Percentiles rank a stretch among this genome's conserved stretches.
Conservation (phyloP, 2,329 filamentous ascomycete species). For the Ophidiomyces ophidiicola region DNA sequence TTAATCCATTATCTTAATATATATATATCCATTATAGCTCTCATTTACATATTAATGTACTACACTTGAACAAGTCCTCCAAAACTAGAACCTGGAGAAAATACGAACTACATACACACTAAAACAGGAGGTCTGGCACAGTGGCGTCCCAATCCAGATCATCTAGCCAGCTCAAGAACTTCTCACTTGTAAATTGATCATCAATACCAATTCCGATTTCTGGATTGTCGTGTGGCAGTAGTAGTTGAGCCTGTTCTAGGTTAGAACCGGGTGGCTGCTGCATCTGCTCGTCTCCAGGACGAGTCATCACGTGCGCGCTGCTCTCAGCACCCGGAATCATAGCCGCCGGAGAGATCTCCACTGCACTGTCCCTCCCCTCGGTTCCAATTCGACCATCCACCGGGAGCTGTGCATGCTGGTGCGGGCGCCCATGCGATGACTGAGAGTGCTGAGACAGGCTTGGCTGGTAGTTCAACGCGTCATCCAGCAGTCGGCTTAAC, state of each 20-base stretch:
- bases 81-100: too few relatives aligned
- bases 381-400: not conserved
- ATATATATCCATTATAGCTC: not conserved
- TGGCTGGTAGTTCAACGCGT: conserved; percentile 20
- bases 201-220: conserved; percentile 6
- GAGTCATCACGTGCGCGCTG: not conserved
- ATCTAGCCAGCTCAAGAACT: conserved; percentile 15
- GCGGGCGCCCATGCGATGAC: not conserved
- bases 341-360: not conserved
- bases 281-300: not conserved
- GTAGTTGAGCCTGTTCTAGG: not conserved
- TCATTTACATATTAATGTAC: not conserved
- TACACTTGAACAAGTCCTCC: too few relatives aligned
- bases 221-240: not conserved
- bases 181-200: conserved; percentile 12
- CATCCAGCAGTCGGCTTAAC: conserved; percentile 17
- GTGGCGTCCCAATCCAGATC: conserved; percentile 13
- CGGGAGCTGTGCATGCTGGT: not conserved
- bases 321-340: not conserved
- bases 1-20: not conserved
- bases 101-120: not conserved
- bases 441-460: conserved; percentile 7
- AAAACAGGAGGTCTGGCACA: conserved; percentile 13
- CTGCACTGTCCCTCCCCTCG: not conserved
- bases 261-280: not conserved